Conservation (phyloP, 2,329 filamentous ascomycete species). For the Fusarium subglutinans region DNA sequence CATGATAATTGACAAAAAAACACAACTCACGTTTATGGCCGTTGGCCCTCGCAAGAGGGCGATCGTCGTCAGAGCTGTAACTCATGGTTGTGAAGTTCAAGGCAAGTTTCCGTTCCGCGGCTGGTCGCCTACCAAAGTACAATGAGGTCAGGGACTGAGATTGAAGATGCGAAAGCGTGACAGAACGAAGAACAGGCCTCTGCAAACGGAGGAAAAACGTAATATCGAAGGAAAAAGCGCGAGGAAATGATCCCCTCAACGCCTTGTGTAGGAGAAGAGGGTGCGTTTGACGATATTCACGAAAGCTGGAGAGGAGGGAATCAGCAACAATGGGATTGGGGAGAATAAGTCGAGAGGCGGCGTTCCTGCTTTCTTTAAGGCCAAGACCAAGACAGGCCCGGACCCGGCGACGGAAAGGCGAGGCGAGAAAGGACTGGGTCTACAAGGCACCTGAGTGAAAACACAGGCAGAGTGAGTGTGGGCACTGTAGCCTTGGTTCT, state of each 20-base stretch:
- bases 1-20: slow-evolving; percentile 10
- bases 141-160: slow-evolving; percentile 46
- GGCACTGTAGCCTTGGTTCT: slow-evolving; percentile 13
- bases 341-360: slow-evolving; percentile 36
- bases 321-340: slow-evolving; percentile 37
- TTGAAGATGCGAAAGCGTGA: slow-evolving; percentile 32
- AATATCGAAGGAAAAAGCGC: slow-evolving; percentile 25
- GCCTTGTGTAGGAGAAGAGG: slow-evolving; percentile 49
- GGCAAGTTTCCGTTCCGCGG: slow-evolving; percentile 37
- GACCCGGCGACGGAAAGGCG: slow-evolving; percentile 33
- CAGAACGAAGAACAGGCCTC: slow-evolving; percentile 23
- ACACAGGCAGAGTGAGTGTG: slow-evolving; percentile 24
- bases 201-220: slow-evolving; percentile 18
- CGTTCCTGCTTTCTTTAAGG: slow-evolving; percentile 38
- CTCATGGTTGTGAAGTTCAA: slow-evolving; percentile 54
- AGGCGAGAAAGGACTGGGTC: slow-evolving; percentile 28
- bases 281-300: slow-evolving; percentile 28
- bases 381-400: slow-evolving; percentile 23
- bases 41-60: slow-evolving; percentile 77
- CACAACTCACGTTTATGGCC: slow-evolving; percentile 75
- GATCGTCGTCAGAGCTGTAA: slow-evolving; percentile 80
- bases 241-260: slow-evolving; percentile 46
- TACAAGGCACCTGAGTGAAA: slow-evolving; percentile 22
- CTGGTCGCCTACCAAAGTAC: slow-evolving; percentile 34
- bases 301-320: slow-evolving; percentile 28